Evolutionary conservation across 768 basidiomycete genomes (phyloP).

Genomic region (Trametes cubensis): DNA sequence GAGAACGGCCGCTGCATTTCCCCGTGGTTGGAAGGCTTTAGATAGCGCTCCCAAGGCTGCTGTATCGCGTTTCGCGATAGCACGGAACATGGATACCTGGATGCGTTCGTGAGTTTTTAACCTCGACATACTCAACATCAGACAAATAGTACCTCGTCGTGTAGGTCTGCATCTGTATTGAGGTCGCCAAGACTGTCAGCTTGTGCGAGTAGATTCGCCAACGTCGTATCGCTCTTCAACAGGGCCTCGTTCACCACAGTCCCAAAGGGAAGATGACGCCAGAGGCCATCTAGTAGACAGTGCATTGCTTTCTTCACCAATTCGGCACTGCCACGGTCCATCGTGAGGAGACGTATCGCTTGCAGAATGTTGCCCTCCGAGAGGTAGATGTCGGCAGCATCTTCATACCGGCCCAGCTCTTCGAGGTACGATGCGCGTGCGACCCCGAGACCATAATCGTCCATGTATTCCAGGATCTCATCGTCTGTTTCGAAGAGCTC

Average conservation of each 20-base stretch:
- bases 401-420: conserved; percentile 42
- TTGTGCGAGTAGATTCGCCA: conserved; percentile 2
- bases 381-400: conserved; percentile 57
- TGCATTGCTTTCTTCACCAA: conserved; percentile 40
- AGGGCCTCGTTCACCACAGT: conserved; percentile 8
- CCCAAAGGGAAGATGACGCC: conserved; percentile 49
- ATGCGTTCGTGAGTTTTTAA: too few relatives aligned
- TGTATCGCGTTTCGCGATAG: conserved; percentile 33
- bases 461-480: conserved; percentile 58
- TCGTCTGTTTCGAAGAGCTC: conserved; percentile 53
- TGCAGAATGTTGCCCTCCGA: conserved; percentile 48
- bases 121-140: neutral
- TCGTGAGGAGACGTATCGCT: conserved; percentile 50
- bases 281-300: conserved; percentile 48
- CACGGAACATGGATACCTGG: conserved; percentile 40
- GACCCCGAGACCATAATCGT: conserved; percentile 53
- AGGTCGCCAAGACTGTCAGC: neutral
- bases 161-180: neutral
- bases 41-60: conserved; percentile 37
- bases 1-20: conserved; percentile 39
- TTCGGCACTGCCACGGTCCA: conserved; percentile 32
- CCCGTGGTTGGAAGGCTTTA: conserved; percentile 33
- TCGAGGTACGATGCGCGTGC: conserved; percentile 50
- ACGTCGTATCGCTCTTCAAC: conserved; percentile 1
- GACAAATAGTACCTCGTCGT: conserved; percentile 15